These are phyloP conservation scores for Suillus bovinus DNA, from an alignment of 768 basidiomycete genomes.

Conservation along the genomic window DNA sequence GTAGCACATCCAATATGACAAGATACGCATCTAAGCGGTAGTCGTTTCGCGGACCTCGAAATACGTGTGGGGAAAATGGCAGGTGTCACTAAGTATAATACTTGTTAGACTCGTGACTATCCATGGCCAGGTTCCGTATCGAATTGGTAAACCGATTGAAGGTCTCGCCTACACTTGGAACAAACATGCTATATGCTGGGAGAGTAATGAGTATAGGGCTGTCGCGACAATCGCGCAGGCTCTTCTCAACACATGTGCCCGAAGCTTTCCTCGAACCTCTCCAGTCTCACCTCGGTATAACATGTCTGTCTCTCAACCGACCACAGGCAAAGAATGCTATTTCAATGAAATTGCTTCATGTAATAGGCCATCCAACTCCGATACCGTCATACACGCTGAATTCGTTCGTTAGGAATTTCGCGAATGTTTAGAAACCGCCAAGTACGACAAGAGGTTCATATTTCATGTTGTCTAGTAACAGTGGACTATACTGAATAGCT, in stretches of 20 bases:
- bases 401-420: conserved; percentile 57
- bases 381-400: conserved; percentile 13
- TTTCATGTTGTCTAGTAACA: conserved; percentile 6
- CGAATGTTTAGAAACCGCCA: conserved; percentile 64
- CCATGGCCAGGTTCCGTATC: not conserved
- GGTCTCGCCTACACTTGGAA: not conserved
- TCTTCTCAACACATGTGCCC: conserved; percentile 23
- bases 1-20: no score
- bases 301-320: conserved; percentile 76
- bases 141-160: not conserved
- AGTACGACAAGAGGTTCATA: conserved; percentile 63
- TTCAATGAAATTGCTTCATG: conserved; percentile 69
- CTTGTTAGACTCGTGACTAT: no score
- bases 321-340: conserved; percentile 89
- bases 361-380: conserved; percentile 27
- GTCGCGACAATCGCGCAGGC: conserved; percentile 10
- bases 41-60: not conserved
- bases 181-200: not conserved
- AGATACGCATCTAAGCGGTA: no score
- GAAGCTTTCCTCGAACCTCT: conserved; percentile 53
- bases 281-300: conserved; percentile 59
- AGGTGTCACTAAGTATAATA: no score
- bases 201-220: not conserved
- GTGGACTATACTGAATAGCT: not conserved
- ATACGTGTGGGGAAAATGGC: no score